phyloP scores from a whole-genome alignment of 202 grass and related monocot species.

The Zoysia matrella region DNA sequence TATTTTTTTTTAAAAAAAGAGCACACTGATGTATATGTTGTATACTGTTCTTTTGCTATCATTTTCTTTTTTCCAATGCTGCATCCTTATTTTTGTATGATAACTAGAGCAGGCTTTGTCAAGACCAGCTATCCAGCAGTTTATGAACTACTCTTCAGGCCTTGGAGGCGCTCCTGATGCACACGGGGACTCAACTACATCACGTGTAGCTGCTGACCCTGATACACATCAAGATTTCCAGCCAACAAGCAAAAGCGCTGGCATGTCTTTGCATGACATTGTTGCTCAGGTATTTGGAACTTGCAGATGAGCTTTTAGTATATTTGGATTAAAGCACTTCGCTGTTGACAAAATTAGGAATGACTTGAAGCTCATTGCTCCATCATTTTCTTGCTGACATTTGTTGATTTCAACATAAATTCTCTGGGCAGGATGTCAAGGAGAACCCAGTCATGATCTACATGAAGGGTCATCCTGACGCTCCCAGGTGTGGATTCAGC shows the following conservation, averaged over 20 bases:
- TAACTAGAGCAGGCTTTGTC: conserved; percentile 53
- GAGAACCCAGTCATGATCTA: conserved; percentile 77
- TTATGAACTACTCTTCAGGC: conserved; percentile 62
- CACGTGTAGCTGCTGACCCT: conserved; percentile 65
- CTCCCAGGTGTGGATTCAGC: conserved; percentile 91
- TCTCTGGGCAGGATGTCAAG: conserved; percentile 74
- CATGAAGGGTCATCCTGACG: conserved; percentile 88
- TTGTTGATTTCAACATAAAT: conserved; percentile 24
- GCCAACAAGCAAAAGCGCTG: conserved; percentile 73
- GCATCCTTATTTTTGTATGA: conserved; percentile 23
- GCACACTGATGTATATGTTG: neutral
- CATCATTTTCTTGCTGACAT: conserved; percentile 4
- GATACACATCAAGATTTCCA: conserved; percentile 96
- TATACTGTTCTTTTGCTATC: neutral
- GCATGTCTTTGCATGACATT: conserved; percentile 62
- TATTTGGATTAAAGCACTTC: conserved; percentile 12
- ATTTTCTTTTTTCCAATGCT: neutral
- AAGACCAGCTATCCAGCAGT: conserved; percentile 54
- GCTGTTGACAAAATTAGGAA: neutral
- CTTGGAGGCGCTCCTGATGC: conserved; percentile 41
- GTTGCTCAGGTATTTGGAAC: conserved; percentile 63
- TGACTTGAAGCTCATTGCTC: conserved; percentile 7
- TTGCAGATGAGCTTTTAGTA: conserved; percentile 4
- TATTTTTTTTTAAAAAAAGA: neutral
- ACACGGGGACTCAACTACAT: conserved; percentile 35